Conservation (phyloP, 768 basidiomycete species). For the Fomitopsis serialis region DNA sequence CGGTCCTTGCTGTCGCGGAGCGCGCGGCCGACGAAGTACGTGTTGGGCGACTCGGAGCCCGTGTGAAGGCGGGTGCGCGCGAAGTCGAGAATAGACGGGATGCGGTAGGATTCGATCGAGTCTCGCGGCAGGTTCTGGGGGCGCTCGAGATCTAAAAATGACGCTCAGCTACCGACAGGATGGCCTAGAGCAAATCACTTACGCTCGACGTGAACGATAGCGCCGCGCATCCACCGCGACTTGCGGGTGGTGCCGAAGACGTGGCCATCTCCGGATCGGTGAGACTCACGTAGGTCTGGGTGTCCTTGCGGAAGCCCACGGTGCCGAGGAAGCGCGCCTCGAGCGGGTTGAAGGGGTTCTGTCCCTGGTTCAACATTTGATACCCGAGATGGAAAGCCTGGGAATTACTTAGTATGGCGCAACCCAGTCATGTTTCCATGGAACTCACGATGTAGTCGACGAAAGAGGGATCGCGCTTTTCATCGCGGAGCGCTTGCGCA, state of each 20-base stretch:
- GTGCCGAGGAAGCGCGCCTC: not conserved
- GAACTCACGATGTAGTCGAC: not conserved
- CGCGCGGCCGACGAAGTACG: conserved; percentile 1
- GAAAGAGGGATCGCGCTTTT: not conserved
- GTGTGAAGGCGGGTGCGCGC: not conserved
- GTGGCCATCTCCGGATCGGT: not conserved
- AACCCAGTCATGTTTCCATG: not conserved
- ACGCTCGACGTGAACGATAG: not conserved
- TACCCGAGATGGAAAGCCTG: not conserved
- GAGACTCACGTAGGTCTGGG: not conserved
- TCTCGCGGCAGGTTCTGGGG: not conserved
- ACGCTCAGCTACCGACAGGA: not conserved
- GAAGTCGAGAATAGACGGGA: not conserved
- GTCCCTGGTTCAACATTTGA: not conserved
- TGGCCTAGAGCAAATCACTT: not conserved
- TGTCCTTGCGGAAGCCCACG: not conserved
- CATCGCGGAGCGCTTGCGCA: not conserved
- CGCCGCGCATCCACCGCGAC: not conserved
- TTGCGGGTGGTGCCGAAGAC: not conserved
- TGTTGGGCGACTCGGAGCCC: not conserved
- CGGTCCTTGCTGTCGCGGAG: not conserved
- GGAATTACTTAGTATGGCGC: no score
- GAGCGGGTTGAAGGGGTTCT: not conserved
- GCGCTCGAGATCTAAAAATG: not conserved
- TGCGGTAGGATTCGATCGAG: conserved; percentile 2